Base-by-base conservation (phyloP, 2,329 filamentous ascomycete species). In the Aspergillus oerlinghausenensis region DNA sequence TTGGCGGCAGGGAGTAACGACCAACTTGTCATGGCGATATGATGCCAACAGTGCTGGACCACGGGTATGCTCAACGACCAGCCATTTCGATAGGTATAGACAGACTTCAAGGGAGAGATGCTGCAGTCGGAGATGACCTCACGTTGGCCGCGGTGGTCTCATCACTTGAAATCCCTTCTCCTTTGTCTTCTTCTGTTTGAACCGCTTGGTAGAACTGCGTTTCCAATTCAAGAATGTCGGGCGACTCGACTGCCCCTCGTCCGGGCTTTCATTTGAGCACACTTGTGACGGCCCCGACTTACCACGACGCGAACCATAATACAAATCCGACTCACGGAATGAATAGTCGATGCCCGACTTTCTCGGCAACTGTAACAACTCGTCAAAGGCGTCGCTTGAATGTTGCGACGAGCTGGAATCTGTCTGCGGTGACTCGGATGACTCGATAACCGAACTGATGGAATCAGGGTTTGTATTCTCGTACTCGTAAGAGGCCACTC, bases 151-250 rank as follows among this genome's bases (percentile, higher is more conserved):
- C 3, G 14, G 21, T 4, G 51, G 55, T 17, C 54, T 47, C 8
- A 54, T 29, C 48, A 58, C 56, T 25, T 50, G 53, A 35, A 58
- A 58, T 0, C 54, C 48, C 48, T 58, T 56, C 28, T 50, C 49
- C 40, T 56, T 19, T 1, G 8, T 56, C 42, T 42, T 21, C 29
- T 28, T 54, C 17, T 28, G 11, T 19, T 50, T 50, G 47, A 48
- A 54, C 29, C 38, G 40, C 29, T 29, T 19, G 6, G 7, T 2
- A 10, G 14, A 11, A 23, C 51, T n/a, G 11, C 23, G n/a, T 26
- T 42, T 25, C 35, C 35, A 52, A 17, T 25, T 6, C 6, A 10
- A 29, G 23, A 43, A 7, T n/a, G 11, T 28, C 42, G 23, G n/a
- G 21, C 42, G 42, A 45, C 19, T 23, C n/a, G 23, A 25, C 8